Conservation (phyloP, 2,329 filamentous ascomycete genomes). For the Elsinoe arachidis region DNA sequence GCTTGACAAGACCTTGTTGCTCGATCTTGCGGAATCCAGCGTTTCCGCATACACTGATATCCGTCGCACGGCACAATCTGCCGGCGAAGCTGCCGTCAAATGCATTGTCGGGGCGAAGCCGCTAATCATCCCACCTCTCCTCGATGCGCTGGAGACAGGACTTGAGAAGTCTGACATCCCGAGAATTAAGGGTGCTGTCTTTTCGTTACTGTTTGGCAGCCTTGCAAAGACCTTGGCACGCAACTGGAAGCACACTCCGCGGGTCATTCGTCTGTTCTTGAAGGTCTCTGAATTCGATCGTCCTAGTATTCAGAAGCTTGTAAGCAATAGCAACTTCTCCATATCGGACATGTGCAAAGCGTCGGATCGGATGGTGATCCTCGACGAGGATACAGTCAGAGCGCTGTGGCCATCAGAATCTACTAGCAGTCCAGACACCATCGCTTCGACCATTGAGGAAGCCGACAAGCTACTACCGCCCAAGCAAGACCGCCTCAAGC, state of each 20-base stretch:
- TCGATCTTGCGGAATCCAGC: constrained; percentile 82
- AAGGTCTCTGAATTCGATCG: constrained; percentile 85
- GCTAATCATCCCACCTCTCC: constrained; percentile 79
- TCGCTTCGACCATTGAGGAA: constrained; percentile 40
- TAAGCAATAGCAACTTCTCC: constrained; percentile 70
- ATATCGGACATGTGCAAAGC: constrained; percentile 88
- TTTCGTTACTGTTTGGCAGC: constrained; percentile 80
- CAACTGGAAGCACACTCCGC: constrained; percentile 91
- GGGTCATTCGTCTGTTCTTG: constrained; percentile 84
- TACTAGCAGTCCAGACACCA: constrained; percentile 23
- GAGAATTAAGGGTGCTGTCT: constrained; percentile 89
- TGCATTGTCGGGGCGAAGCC: constrained; percentile 79
- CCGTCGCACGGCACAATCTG: constrained; percentile 82
- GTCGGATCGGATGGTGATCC: constrained; percentile 74
- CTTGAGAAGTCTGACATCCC: constrained; percentile 75
- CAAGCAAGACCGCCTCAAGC: constrained; percentile 64
- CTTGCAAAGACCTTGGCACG: constrained; percentile 77
- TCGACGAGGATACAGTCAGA: constrained; percentile 62
- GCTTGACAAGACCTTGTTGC: constrained; percentile 74
- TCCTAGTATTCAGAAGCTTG: constrained; percentile 84
- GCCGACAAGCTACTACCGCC: constrained; percentile 53
- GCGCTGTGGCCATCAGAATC: constrained; percentile 54
- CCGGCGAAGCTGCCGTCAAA: constrained; percentile 88
- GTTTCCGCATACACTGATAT: constrained; percentile 92
- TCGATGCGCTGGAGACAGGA: constrained; percentile 68